Percentiles rank a stretch among this genome's conserved stretches.
Evolutionary conservation across 495 filamentous ascomycete genomes (phyloP).

Genomic region (Evernia prunastri): DNA sequence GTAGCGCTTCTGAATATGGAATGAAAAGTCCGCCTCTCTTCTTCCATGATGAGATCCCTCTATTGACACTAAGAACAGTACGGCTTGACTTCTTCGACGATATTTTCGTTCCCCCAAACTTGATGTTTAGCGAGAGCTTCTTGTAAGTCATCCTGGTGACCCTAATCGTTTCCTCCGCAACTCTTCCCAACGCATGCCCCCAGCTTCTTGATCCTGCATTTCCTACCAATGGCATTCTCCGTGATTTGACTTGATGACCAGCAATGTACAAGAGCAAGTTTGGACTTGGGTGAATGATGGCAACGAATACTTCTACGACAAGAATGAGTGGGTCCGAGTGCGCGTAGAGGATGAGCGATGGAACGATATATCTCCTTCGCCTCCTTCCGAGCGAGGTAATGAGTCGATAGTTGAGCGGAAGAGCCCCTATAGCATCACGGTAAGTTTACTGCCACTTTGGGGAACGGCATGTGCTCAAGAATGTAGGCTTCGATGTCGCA

Average conservation of each 20-base stretch:
- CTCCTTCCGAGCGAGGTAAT: conserved; percentile 46
- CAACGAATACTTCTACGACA: conserved; percentile 73
- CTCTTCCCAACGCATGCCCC: not conserved
- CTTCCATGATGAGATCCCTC: not conserved
- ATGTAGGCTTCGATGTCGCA: conserved; percentile 49
- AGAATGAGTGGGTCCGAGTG: conserved; percentile 79
- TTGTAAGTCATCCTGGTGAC: conserved; percentile 54
- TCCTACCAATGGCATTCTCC: not conserved
- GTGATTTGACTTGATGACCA: conserved; percentile 7
- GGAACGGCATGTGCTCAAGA: conserved; percentile 5
- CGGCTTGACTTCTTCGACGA: conserved; percentile 86
- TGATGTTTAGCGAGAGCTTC: conserved; percentile 62
- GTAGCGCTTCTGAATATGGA: conserved; percentile 59
- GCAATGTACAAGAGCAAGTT: conserved; percentile 50
- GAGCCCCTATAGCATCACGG: conserved; percentile 63
- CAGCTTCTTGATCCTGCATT: not conserved
- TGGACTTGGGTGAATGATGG: conserved; percentile 77
- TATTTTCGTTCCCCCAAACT: conserved; percentile 65
- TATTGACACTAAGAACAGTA: conserved; percentile 43
- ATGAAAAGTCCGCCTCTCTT: conserved; percentile 56
- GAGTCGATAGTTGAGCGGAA: conserved; percentile 45
- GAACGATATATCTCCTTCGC: conserved; percentile 75
- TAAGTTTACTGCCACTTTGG: conserved; percentile 31
- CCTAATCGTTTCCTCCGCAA: not conserved
- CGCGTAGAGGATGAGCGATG: conserved; percentile 78